phyloP scores from a whole-genome alignment of 805 yeast genomes.

The Dipodascopsis uninucleata region DNA sequence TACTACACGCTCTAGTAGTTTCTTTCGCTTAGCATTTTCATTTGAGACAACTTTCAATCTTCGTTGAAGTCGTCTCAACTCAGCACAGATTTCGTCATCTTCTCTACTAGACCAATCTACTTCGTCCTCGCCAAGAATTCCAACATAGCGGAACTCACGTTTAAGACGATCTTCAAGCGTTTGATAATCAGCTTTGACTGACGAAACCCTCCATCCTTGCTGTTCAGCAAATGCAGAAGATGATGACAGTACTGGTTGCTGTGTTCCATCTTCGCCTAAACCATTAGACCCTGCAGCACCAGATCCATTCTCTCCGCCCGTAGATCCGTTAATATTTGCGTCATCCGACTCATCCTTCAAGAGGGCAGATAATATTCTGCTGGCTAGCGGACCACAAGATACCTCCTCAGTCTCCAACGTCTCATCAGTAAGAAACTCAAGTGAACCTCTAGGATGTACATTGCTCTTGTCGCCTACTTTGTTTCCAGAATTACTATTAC shows the following conservation, averaged over 20 bases:
- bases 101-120: slow-evolving; percentile 54
- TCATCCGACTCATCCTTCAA: slow-evolving; percentile 30
- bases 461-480: no score
- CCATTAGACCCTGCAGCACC: background rate
- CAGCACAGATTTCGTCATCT: slow-evolving; percentile 91
- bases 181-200: slow-evolving; percentile 59
- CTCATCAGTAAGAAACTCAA: slow-evolving; percentile 57
- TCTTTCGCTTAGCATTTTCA: slow-evolving; percentile 65
- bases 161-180: slow-evolving; percentile 83
- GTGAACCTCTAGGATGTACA: slow-evolving; percentile 62
- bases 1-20: slow-evolving; percentile 61
- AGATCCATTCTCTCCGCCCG: background rate
- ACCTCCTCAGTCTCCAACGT: slow-evolving; percentile 66
- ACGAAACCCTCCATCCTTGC: slow-evolving; percentile 46
- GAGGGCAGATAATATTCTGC: slow-evolving; percentile 78
- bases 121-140: slow-evolving; percentile 70
- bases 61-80: slow-evolving; percentile 67
- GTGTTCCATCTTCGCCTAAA: slow-evolving; percentile 21
- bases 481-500: slow-evolving; percentile 32
- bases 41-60: slow-evolving; percentile 59
- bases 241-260: slow-evolving; percentile 19
- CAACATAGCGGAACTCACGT: slow-evolving; percentile 84
- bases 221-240: slow-evolving; percentile 31
- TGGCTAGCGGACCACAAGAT: slow-evolving; percentile 87
- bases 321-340: slow-evolving; percentile 8